A percentile compares a stretch with the other conserved stretches of the same genome.
Conservation (phyloP, 495 filamentous ascomycete genomes). For the Hypoxylon crocopeplum region DNA sequence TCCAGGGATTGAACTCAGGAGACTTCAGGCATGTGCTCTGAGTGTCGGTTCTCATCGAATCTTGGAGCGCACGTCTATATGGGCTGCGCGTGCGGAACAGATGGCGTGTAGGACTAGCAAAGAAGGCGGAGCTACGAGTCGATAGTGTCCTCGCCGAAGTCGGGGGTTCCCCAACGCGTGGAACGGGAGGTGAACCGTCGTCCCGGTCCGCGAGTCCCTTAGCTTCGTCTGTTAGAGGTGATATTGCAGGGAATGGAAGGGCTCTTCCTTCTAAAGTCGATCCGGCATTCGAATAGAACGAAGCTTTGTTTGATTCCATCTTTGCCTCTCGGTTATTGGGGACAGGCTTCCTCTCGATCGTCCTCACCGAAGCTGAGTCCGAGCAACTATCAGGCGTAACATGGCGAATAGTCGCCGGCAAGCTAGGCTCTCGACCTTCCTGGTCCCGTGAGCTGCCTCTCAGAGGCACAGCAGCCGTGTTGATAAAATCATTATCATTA, state of each 20-base stretch:
- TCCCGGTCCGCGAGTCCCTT: background rate
- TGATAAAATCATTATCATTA: constrained; percentile 26
- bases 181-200: background rate
- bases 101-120: constrained; percentile 53
- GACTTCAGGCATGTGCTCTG: constrained; percentile 26
- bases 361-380: constrained; percentile 12
- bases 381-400: constrained; percentile 33
- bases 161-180: constrained; percentile 5
- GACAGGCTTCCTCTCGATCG: constrained; percentile 2
- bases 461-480: constrained; percentile 45
- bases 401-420: constrained; percentile 44
- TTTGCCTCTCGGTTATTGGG: background rate
- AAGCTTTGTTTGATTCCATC: background rate
- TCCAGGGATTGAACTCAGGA: constrained; percentile 58
- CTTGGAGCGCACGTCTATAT: constrained; percentile 59
- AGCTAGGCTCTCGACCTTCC: constrained; percentile 7
- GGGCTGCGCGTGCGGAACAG: constrained; percentile 62
- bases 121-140: constrained; percentile 47
- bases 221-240: background rate
- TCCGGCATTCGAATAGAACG: background rate
- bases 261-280: background rate
- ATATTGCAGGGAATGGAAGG: constrained; percentile 4
- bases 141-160: constrained; percentile 21
- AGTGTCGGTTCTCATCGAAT: constrained; percentile 45
- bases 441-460: constrained; percentile 34